phyloP scores from a whole-genome alignment of 306 rosid genomes.

The Glycine latifolia region DNA sequence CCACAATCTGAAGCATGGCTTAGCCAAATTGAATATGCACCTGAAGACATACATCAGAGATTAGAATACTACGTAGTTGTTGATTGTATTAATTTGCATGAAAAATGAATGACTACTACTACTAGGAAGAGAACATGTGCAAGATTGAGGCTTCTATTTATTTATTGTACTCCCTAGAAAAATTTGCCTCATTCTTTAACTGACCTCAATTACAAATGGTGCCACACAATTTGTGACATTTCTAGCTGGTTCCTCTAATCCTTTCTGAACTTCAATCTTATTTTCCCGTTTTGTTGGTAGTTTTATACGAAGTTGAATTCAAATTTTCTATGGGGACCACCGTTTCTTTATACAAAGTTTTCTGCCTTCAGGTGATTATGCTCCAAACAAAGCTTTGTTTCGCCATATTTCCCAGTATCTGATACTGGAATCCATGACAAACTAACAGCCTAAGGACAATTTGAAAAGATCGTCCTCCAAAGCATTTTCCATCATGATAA shows the following conservation, averaged over 20 bases:
- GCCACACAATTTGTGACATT: background rate
- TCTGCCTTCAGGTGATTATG: background rate
- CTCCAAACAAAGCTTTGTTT: background rate
- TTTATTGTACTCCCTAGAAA: background rate
- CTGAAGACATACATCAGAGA: background rate
- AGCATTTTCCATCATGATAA: background rate
- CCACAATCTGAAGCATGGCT: conserved; percentile 28
- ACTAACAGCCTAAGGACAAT: background rate
- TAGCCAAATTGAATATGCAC: conserved; percentile 17
- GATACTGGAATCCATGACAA: conserved; percentile 14
- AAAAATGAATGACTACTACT: conserved; percentile 26
- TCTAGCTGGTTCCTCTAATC: background rate
- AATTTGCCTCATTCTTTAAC: background rate
- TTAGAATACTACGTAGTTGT: background rate
- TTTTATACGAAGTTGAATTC: background rate
- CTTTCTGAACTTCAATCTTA: background rate
- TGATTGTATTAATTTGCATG: conserved; percentile 11
- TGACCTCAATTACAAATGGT: background rate
- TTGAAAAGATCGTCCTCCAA: background rate
- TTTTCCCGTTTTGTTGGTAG: background rate
- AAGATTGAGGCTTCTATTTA: conserved; percentile 25
- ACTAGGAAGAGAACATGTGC: conserved; percentile 16
- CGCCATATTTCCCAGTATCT: background rate
- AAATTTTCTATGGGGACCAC: background rate
- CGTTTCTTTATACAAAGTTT: background rate